These are phyloP conservation scores for Orobanche coerulescens DNA, from an alignment of 257 asterid species.

Conservation along the genomic window DNA sequence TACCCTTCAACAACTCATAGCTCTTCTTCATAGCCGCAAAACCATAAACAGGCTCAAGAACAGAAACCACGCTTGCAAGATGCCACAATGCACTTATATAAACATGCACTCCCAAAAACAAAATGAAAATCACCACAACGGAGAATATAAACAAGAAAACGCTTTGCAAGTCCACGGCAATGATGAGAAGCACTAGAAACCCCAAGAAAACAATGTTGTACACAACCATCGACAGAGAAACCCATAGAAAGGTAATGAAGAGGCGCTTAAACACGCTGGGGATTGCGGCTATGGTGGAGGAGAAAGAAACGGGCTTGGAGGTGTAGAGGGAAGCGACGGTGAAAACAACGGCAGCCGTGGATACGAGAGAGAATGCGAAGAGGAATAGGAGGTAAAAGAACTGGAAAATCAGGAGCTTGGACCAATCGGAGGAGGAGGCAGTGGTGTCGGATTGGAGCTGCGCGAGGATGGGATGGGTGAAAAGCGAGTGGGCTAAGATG, in stretches of 20 bases:
- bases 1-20: slow-evolving; percentile 32
- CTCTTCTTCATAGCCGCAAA: slow-evolving; percentile 34
- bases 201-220: slow-evolving; percentile 57
- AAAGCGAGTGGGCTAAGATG: slow-evolving; percentile 84
- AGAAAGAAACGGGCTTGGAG: slow-evolving; percentile 74
- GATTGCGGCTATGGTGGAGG: slow-evolving; percentile 65
- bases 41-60: slow-evolving; percentile 41
- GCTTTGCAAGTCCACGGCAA: slow-evolving; percentile 59
- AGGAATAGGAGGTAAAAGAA: slow-evolving; percentile 78
- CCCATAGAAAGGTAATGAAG: slow-evolving; percentile 75
- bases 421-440: slow-evolving; percentile 58
- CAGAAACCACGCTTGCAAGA: slow-evolving; percentile 85
- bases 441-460: slow-evolving; percentile 54
- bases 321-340: slow-evolving; percentile 85
- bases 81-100: slow-evolving; percentile 90
- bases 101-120: slow-evolving; percentile 75
- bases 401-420: slow-evolving; percentile 63
- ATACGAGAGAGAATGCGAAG: slow-evolving; percentile 80
- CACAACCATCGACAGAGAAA: slow-evolving; percentile 53
- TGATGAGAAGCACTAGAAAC: slow-evolving; percentile 51
- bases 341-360: slow-evolving; percentile 91
- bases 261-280: slow-evolving; percentile 76
- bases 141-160: slow-evolving; percentile 50
- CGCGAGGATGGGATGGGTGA: slow-evolving; percentile 66
- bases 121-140: slow-evolving; percentile 38